A percentile compares a stretch with the other conserved stretches of the same genome.
Conservation (phyloP, 805 yeast genomes). For the Sugiyamaella americana region DNA sequence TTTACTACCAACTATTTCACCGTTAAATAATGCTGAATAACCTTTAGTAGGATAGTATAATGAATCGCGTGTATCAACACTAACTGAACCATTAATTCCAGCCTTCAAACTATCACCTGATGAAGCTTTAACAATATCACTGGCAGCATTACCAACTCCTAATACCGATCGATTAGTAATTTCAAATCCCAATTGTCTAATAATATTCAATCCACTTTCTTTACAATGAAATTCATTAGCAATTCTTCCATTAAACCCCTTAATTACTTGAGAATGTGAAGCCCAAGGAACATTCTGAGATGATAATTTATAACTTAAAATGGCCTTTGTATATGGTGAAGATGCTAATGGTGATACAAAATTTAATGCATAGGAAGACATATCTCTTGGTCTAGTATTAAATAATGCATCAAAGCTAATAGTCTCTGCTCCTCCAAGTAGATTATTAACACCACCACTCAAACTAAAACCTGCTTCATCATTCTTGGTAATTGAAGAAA, state of each 20-base stretch:
- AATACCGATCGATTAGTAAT: constrained; percentile 51
- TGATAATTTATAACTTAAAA: constrained; percentile 42
- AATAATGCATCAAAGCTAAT: constrained; percentile 42
- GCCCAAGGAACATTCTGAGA: constrained; percentile 45
- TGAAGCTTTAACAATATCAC: constrained; percentile 52
- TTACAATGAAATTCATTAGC: constrained; percentile 1
- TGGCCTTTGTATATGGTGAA: constrained; percentile 49
- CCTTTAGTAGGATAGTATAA: constrained; percentile 41
- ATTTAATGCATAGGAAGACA: constrained; percentile 43
- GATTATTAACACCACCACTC: constrained; percentile 50
- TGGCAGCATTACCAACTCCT: constrained; percentile 44
- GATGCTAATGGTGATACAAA: constrained; percentile 43
- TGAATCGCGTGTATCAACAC: constrained; percentile 35
- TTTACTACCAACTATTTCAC: constrained; percentile 28
- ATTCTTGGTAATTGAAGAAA: constrained; percentile 11
- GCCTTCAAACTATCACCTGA: constrained; percentile 61
- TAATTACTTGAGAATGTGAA: constrained; percentile 46
- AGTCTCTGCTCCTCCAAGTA: constrained; percentile 57
- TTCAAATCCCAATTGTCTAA: constrained; percentile 47
- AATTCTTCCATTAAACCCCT: constrained; percentile 38
- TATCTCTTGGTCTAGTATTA: constrained; percentile 43
- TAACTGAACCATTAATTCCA: constrained; percentile 39
- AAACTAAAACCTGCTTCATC: constrained; percentile 15
- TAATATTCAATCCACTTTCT: constrained; percentile 11
- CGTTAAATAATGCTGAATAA: constrained; percentile 30